A percentile compares a stretch with the other conserved stretches of the same genome.
Conservation (phyloP, 2,329 filamentous ascomycete species). For the Sclerotinia subarctica region DNA sequence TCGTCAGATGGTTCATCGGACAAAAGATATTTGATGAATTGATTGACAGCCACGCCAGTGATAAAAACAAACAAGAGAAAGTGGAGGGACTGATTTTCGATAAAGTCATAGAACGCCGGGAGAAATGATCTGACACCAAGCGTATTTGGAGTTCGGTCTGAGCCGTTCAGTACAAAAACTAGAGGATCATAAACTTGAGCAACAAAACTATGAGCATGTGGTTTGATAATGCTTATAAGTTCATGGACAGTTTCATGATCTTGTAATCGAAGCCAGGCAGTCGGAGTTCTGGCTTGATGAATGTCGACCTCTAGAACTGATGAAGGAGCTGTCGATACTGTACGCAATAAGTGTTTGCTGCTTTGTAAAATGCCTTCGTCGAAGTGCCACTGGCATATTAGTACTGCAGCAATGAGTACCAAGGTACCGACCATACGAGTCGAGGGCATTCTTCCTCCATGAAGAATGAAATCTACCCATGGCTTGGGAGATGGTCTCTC, state of each 20-base stretch:
- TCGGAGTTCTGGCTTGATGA: slow-evolving; percentile 72
- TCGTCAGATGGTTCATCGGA: slow-evolving; percentile 54
- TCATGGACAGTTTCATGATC: slow-evolving; percentile 76
- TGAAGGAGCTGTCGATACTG: slow-evolving; percentile 27
- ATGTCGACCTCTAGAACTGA: slow-evolving; percentile 55
- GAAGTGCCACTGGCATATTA: slow-evolving; percentile 76
- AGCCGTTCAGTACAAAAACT: slow-evolving; percentile 66
- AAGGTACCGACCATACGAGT: slow-evolving; percentile 73
- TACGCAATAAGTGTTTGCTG: not conserved
- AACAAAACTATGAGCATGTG: slow-evolving; percentile 66
- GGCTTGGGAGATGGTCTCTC: slow-evolving; percentile 40
- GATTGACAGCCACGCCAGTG: slow-evolving; percentile 59
- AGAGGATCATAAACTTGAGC: slow-evolving; percentile 73
- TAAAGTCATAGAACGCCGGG: slow-evolving; percentile 64
- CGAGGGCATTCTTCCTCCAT: slow-evolving; percentile 63
- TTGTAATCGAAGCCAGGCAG: slow-evolving; percentile 72
- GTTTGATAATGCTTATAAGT: slow-evolving; percentile 73
- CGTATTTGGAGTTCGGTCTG: slow-evolving; percentile 57
- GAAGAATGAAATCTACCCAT: slow-evolving; percentile 61
- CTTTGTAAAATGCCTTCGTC: slow-evolving; percentile 47
- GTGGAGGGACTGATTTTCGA: slow-evolving; percentile 54
- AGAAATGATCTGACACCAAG: slow-evolving; percentile 48
- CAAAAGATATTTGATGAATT: slow-evolving; percentile 72
- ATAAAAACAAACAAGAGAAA: slow-evolving; percentile 63
- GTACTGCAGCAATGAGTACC: slow-evolving; percentile 68